Evolutionary conservation across 1,284 basidiomycete species (phyloP).

Genomic region (Ganoderma resinaceum): DNA sequence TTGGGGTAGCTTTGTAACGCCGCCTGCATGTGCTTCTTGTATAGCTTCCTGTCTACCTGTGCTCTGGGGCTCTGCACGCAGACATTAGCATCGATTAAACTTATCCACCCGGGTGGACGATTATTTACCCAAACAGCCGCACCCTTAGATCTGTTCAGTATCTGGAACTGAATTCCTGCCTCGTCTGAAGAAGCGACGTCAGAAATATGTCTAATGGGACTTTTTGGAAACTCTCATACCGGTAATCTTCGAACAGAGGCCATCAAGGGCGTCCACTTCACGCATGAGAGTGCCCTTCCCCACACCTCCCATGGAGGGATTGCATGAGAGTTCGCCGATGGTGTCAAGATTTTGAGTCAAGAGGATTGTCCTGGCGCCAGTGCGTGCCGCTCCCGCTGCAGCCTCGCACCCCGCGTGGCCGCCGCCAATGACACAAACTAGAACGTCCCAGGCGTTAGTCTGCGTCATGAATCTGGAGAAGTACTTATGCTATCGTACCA

Average conservation of each 20-base stretch:
- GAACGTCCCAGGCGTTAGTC: neutral
- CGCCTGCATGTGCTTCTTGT: constrained; percentile 83
- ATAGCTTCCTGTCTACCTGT: constrained; percentile 86
- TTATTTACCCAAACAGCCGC: constrained; percentile 83
- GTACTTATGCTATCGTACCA: constrained; percentile 27
- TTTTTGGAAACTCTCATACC: constrained; percentile 54
- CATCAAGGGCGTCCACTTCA: constrained; percentile 89
- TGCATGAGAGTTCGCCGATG: constrained; percentile 90
- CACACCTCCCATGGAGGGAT: constrained; percentile 88
- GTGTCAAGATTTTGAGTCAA: constrained; percentile 83
- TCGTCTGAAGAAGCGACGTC: constrained; percentile 58
- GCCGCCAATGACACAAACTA: constrained; percentile 89
- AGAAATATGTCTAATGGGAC: constrained; percentile 3
- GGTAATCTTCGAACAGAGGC: constrained; percentile 78
- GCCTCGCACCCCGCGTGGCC: constrained; percentile 94
- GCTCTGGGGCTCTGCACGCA: constrained; percentile 80
- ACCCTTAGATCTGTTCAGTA: constrained; percentile 87
- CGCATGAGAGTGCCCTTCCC: constrained; percentile 90
- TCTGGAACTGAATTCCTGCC: constrained; percentile 88
- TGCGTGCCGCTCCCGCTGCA: constrained; percentile 83
- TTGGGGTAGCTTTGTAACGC: constrained; percentile 69
- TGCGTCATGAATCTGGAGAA: too few relatives aligned
- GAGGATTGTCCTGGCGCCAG: constrained; percentile 81
- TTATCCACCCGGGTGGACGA: neutral
- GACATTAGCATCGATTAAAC: neutral